Evolutionary conservation across 176 grass and related monocot genomes (phyloP).

Genomic region (Rhynchospora pubera): DNA sequence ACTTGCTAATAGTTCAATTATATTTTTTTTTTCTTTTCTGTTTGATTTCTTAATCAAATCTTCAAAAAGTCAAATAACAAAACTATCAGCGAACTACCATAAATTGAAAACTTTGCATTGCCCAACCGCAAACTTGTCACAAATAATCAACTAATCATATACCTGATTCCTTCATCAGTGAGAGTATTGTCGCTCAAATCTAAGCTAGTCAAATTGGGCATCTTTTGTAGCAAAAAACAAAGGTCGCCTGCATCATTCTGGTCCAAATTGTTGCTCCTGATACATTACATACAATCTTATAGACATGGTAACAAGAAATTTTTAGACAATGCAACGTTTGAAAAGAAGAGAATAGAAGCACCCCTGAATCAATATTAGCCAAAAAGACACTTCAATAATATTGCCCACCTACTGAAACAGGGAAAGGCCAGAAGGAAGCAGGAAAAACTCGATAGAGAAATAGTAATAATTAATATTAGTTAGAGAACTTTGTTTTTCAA

Average conservation of each 20-base stretch:
- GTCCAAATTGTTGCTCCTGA: constrained; percentile 70
- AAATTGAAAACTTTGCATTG: background rate
- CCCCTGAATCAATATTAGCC: background rate
- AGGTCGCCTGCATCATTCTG: constrained; percentile 60
- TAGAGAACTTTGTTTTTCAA: background rate
- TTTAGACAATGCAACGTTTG: background rate
- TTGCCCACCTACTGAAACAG: background rate
- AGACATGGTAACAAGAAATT: background rate
- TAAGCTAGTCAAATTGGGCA: constrained; percentile 60
- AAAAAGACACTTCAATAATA: background rate
- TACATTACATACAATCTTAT: constrained; percentile 13
- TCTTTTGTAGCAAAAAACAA: constrained; percentile 52
- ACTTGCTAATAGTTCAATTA: background rate
- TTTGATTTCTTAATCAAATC: constrained; percentile 9
- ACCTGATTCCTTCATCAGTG: constrained; percentile 81
- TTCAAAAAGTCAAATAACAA: constrained; percentile 16
- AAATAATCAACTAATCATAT: constrained; percentile 15
- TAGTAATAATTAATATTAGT: background rate
- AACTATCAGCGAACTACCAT: background rate
- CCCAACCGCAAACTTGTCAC: background rate
- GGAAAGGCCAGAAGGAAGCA: background rate
- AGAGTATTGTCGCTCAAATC: constrained; percentile 88
- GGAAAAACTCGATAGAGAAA: background rate
- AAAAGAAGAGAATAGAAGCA: background rate
- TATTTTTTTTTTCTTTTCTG: background rate